Conservation (phyloP, 805 yeast species). For the Grigorovia jiainica region DNA sequence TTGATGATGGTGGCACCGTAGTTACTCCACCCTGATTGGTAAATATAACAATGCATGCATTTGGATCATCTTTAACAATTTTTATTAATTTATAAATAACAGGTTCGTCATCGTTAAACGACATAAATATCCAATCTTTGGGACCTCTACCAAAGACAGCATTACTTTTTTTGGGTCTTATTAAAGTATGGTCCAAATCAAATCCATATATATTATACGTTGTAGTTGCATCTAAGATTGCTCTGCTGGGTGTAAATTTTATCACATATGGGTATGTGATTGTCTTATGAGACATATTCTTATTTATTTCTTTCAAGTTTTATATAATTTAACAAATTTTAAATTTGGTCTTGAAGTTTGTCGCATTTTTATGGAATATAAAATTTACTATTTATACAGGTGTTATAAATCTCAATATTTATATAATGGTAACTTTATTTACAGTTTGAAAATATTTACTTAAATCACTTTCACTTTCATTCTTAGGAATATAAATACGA, state of each 20-base stretch:
- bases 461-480: constrained; percentile 34
- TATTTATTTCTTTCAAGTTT: not conserved
- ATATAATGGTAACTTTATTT: constrained; percentile 33
- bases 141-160: constrained; percentile 51
- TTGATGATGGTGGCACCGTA: constrained; percentile 22
- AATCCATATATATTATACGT: constrained; percentile 43
- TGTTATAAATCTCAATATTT: no score
- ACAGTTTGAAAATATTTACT: constrained; percentile 61
- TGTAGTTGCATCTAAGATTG: not conserved
- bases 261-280: constrained; percentile 36
- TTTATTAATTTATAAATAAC: constrained; percentile 14
- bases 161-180: constrained; percentile 40
- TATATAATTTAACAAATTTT: not conserved
- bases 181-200: constrained; percentile 78
- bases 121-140: constrained; percentile 69
- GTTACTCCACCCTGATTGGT: constrained; percentile 71
- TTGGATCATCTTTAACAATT: constrained; percentile 11
- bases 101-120: constrained; percentile 16
- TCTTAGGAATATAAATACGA: constrained; percentile 26
- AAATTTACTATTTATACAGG: no score
- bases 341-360: not conserved
- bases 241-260: constrained; percentile 30
- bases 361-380: no score
- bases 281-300: constrained; percentile 20
- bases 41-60: constrained; percentile 52